Evolutionary conservation across 495 filamentous ascomycete species (phyloP).

Genomic region (Gamarada debralockiae): DNA sequence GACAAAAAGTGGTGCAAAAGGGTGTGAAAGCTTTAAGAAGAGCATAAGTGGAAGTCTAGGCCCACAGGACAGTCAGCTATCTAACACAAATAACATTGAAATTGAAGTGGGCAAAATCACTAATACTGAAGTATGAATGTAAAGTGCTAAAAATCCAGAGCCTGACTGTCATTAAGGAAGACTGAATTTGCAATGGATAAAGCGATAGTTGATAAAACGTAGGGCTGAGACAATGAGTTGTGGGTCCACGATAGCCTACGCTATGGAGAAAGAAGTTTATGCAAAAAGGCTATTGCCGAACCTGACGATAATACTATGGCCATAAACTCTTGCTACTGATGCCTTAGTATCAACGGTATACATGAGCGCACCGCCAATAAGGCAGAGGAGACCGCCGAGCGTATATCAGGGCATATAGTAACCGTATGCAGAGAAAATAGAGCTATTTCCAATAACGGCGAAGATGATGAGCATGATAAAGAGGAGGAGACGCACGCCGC

Average conservation of each 20-base stretch:
- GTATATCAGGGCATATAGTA: conserved; percentile 60
- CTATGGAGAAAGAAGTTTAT: conserved; percentile 51
- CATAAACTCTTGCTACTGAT: conserved; percentile 43
- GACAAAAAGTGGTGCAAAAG: no score
- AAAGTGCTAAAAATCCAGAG: no score
- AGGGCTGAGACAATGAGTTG: conserved; percentile 39
- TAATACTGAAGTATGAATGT: no score
- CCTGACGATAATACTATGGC: no score
- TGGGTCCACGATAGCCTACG: conserved; percentile 40
- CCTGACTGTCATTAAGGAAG: conserved; percentile 43
- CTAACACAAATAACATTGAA: no score
- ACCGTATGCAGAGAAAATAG: conserved; percentile 42
- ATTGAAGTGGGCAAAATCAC: no score
- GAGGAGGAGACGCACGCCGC: conserved; percentile 55
- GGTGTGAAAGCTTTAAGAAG: no score
- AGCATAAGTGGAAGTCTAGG: no score
- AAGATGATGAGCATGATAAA: conserved; percentile 49
- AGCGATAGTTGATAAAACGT: conserved; percentile 50
- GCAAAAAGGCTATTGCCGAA: conserved; percentile 48
- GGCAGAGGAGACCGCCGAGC: conserved; percentile 38
- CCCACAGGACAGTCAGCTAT: no score
- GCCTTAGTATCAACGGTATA: conserved; percentile 35
- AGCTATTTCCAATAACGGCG: conserved; percentile 45
- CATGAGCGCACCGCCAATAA: conserved; percentile 48
- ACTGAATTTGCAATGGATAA: conserved; percentile 55